phyloP scores from a whole-genome alignment of 352 stramenopile species.

The Phytophthora quininea region DNA sequence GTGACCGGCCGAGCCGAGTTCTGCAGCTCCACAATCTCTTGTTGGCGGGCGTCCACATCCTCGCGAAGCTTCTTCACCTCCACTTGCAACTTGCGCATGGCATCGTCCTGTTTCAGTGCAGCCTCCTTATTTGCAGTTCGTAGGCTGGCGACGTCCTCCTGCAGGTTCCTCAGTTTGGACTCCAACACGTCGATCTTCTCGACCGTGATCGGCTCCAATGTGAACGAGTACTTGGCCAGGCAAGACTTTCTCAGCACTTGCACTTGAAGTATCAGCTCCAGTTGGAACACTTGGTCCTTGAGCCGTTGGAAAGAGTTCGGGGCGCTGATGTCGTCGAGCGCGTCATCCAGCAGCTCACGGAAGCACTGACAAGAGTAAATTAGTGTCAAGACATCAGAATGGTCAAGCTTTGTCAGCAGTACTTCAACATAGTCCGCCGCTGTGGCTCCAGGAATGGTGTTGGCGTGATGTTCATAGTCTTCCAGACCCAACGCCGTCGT shows the following conservation, averaged over 20 bases:
- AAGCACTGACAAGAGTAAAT: background rate
- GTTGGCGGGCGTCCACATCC: background rate
- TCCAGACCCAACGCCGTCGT: background rate
- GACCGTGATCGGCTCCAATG: slow-evolving; percentile 4
- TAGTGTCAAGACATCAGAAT: background rate
- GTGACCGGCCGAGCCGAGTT: background rate
- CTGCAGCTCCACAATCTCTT: background rate
- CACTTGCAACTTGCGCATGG: background rate
- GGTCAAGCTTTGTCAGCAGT: background rate
- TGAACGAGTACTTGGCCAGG: background rate
- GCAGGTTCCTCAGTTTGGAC: slow-evolving; percentile 3
- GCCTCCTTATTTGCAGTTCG: background rate
- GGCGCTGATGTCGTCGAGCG: background rate
- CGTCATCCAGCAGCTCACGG: slow-evolving; percentile 1
- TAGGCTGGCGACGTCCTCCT: slow-evolving; percentile 11
- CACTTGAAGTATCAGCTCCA: slow-evolving; percentile 7
- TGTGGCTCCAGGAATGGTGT: slow-evolving; percentile 14
- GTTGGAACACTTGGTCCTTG: background rate
- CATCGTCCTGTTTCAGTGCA: background rate
- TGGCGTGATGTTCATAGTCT: background rate
- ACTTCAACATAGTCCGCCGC: slow-evolving; percentile 2
- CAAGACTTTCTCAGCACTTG: background rate
- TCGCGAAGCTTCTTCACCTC: background rate
- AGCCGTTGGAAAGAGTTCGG: slow-evolving; percentile 1
- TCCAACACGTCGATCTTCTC: background rate